phyloP scores from a whole-genome alignment of 2,329 filamentous ascomycete species.

The Ceratocystis cacaofunesta region DNA sequence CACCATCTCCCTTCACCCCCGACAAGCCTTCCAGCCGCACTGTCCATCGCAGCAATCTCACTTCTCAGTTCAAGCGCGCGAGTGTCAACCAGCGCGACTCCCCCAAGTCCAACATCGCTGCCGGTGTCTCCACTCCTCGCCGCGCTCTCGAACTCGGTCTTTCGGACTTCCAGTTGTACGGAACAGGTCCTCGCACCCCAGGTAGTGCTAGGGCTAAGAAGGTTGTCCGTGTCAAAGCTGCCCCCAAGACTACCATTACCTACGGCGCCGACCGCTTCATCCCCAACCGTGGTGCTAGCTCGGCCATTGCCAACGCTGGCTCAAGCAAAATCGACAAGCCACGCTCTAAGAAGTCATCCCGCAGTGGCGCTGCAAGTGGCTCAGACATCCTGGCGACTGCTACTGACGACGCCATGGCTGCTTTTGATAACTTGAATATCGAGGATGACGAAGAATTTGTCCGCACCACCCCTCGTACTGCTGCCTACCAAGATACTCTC shows the following conservation, averaged over 20 bases:
- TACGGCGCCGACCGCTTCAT: constrained; percentile 89
- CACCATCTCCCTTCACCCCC: constrained; percentile 74
- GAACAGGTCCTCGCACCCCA: constrained; percentile 58
- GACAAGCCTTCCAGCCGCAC: constrained; percentile 50
- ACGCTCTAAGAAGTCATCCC: constrained; percentile 54
- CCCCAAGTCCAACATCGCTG: constrained; percentile 91
- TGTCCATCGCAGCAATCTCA: constrained; percentile 65
- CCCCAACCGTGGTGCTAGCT: constrained; percentile 80
- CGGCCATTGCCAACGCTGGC: constrained; percentile 67
- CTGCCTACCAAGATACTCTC: constrained; percentile 83
- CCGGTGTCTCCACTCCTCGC: constrained; percentile 57
- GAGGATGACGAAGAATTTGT: constrained; percentile 54
- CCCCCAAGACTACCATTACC: constrained; percentile 63
- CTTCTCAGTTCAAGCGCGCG: constrained; percentile 61
- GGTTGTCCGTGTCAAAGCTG: constrained; percentile 37
- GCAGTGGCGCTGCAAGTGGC: constrained; percentile 35
- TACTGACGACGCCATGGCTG: constrained; percentile 63
- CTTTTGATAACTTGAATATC: constrained; percentile 65
- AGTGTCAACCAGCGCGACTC: constrained; percentile 61
- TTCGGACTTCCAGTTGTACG: constrained; percentile 81
- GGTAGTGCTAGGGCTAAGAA: constrained; percentile 43
- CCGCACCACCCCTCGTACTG: constrained; percentile 71
- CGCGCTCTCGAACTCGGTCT: constrained; percentile 75
- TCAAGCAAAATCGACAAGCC: constrained; percentile 70
- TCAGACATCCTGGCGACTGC: constrained; percentile 65